A percentile compares a stretch with the other conserved stretches of the same genome.
These are phyloP conservation scores for Phragmites australis DNA, from an alignment of 176 grass and related monocot species.

Conservation along the genomic window DNA sequence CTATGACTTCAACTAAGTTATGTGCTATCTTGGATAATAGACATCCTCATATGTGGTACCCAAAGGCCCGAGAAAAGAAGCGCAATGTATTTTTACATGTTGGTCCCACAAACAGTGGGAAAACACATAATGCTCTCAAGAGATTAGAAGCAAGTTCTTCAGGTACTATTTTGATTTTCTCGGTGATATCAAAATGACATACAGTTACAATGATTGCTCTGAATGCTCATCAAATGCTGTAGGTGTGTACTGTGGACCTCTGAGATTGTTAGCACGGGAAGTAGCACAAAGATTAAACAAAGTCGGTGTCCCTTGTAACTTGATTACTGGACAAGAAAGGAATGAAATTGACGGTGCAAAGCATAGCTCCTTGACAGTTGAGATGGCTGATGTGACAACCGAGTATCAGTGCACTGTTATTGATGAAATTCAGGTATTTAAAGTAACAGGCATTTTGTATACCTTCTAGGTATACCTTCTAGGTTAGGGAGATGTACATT, in stretches of 20 bases:
- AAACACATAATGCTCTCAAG: slow-evolving; percentile 95
- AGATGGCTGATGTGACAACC: slow-evolving; percentile 81
- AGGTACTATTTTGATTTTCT: slow-evolving; percentile 54
- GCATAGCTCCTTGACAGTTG: slow-evolving; percentile 89
- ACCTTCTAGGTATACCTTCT: slow-evolving; percentile 28
- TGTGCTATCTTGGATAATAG: slow-evolving; percentile 49
- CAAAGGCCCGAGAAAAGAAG: slow-evolving; percentile 87
- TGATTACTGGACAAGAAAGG: slow-evolving; percentile 95
- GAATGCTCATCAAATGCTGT: slow-evolving; percentile 34
- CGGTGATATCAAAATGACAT: slow-evolving; percentile 28
- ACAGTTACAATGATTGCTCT: slow-evolving; percentile 3
- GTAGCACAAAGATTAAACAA: slow-evolving; percentile 87
- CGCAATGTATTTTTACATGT: slow-evolving; percentile 97
- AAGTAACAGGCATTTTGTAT: slow-evolving; percentile 17
- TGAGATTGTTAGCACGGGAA: slow-evolving; percentile 91
- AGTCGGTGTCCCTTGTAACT: slow-evolving; percentile 77
- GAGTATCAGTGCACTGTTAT: slow-evolving; percentile 88
- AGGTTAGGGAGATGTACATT: slow-evolving; percentile 20
- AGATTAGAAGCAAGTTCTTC: slow-evolving; percentile 79
- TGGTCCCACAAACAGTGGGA: slow-evolving; percentile 95
- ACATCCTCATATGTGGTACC: slow-evolving; percentile 88
- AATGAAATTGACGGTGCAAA: slow-evolving; percentile 78
- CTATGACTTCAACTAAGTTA: slow-evolving; percentile 18
- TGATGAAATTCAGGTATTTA: slow-evolving; percentile 96
- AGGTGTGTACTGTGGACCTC: slow-evolving; percentile 96